These are phyloP conservation scores for Calocybe indica DNA, from an alignment of 768 basidiomycete genomes.

Conservation along the genomic window DNA sequence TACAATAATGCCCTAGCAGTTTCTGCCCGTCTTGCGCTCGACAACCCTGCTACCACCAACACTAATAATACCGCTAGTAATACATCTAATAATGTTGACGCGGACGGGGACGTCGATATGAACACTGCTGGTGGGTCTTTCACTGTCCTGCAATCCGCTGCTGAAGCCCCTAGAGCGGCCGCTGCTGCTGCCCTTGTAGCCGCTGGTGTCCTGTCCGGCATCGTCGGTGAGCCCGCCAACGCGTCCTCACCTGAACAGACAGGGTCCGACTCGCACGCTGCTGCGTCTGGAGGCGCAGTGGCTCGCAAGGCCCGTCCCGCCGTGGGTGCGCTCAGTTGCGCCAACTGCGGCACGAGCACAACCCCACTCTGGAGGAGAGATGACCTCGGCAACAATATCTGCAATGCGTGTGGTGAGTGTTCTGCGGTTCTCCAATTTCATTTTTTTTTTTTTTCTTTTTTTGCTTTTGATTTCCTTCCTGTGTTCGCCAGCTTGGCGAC, in stretches of 20 bases:
- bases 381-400: slow-evolving; percentile 88
- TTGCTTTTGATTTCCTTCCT: background rate
- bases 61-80: background rate
- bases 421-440: slow-evolving; percentile 12
- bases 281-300: slow-evolving; percentile 12
- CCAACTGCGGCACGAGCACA: slow-evolving; percentile 84
- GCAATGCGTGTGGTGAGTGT: slow-evolving; percentile 89
- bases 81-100: background rate
- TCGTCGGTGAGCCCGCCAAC: slow-evolving; percentile 11
- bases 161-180: background rate
- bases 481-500: too few relatives aligned
- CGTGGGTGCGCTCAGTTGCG: slow-evolving; percentile 77
- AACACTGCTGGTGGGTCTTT: background rate
- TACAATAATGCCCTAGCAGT: slow-evolving; percentile 78
- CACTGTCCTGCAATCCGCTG: background rate
- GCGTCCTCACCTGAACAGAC: background rate
- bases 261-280: slow-evolving; percentile 1
- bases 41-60: slow-evolving; percentile 1
- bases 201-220: slow-evolving; percentile 4
- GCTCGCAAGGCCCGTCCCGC: slow-evolving; percentile 30
- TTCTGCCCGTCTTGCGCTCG: slow-evolving; percentile 26
- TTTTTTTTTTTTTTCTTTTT: slow-evolving; percentile 6
- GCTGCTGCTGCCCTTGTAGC: slow-evolving; percentile 2
- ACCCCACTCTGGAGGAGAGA: slow-evolving; percentile 90
- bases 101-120: background rate